Evolutionary conservation across 331 rosid species (phyloP).

Genomic region (Cydonia oblonga): DNA sequence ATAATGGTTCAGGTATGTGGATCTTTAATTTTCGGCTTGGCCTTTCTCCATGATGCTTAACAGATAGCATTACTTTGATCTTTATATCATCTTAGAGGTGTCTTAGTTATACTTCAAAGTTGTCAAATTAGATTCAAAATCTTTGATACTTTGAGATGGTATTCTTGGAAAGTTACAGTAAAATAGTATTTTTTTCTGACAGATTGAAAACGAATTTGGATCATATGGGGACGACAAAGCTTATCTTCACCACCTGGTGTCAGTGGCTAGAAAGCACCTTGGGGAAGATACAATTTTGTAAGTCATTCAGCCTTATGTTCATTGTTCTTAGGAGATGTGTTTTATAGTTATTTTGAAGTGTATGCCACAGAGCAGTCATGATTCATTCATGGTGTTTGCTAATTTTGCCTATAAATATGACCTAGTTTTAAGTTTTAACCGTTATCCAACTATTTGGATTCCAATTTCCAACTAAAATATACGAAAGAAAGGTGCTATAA

Average conservation of each 20-base stretch:
- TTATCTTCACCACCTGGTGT: constrained; percentile 67
- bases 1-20: constrained; percentile 87
- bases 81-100: background rate
- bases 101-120: constrained; percentile 3
- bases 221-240: constrained; percentile 73
- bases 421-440: background rate
- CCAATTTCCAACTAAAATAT: background rate
- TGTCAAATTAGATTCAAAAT: background rate
- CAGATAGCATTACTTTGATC: background rate
- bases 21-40: background rate
- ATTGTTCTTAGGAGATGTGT: constrained; percentile 4
- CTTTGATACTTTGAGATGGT: constrained; percentile 6
- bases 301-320: constrained; percentile 23
- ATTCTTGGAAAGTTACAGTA: background rate
- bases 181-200: constrained; percentile 24
- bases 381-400: background rate
- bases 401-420: background rate
- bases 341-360: background rate
- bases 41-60: background rate
- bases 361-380: background rate
- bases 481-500: background rate
- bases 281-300: constrained; percentile 70
- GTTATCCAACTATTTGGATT: background rate
- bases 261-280: constrained; percentile 56
- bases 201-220: constrained; percentile 93